Evolutionary conservation across 768 basidiomycete genomes (phyloP), one percentile per base, ranked within the genome.

Genomic region (Myochromella boudieri): DNA sequence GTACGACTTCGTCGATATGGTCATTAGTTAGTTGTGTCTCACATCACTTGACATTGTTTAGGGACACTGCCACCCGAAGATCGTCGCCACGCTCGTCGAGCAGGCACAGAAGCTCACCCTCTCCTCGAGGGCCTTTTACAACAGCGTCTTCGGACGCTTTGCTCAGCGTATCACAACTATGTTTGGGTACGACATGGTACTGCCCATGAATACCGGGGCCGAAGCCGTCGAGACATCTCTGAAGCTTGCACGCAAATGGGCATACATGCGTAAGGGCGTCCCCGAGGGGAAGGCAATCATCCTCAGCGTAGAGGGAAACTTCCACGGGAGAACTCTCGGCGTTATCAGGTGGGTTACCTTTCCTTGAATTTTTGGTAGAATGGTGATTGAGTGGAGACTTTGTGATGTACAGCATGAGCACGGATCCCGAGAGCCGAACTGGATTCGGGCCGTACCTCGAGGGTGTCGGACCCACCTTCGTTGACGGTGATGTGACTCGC

Each of bases 121-220:
- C 38, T 93, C 92, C 4, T 97, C 95, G 34, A 80, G 97, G 50
- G 97, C 97, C 0, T 98, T 99, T 75, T 92, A 97, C 74, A 97
- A 95, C 59, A 85, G 85, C 37, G 77, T 86, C 53, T 91, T 99
- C 55, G 94, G 93, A 0, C 76, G 73, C n/a, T 99, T 94, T 65
- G 92, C 94, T 1, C 77, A 89, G 70, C 79, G 82, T 64, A 75
- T 97, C 49, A 91, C 87, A 1, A 70, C 81, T 48, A 80, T 89
- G 69, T 93, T 95, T 60, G 86, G 85, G 10, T 97, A 89, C 65
- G 95, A 95, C 52, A 94, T 93, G 84, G 92, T 97, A 1, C 75
- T 98, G 7, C 95, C 95, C 18, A 97, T 98, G 94, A 99, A 99
- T 76, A 98, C 95, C 1, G 95, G 95, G 37, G 94, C 94, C 1